Conservation (phyloP, 805 yeast species). For the Yamadazyma insecticola region DNA sequence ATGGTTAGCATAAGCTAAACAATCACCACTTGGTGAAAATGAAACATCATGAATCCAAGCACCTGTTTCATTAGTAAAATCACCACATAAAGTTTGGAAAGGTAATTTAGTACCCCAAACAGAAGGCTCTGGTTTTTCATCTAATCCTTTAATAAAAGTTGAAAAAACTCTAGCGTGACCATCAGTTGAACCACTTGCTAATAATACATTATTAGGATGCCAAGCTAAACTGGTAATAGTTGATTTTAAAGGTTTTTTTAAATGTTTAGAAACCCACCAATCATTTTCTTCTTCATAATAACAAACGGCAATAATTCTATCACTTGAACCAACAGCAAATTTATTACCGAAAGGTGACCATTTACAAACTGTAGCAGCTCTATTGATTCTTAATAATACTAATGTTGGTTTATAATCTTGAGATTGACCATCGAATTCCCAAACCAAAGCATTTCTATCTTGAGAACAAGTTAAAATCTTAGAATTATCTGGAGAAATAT, state of each 20-base stretch:
- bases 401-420: constrained; percentile 75
- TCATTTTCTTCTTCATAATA: constrained; percentile 94
- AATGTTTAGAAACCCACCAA: constrained; percentile 99
- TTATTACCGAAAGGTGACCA: constrained; percentile 97
- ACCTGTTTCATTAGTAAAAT: constrained; percentile 60
- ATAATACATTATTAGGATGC: constrained; percentile 89
- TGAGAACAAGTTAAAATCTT: constrained; percentile 95
- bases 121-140: constrained; percentile 71
- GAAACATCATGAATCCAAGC: constrained; percentile 92
- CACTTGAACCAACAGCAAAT: constrained; percentile 97
- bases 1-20: constrained; percentile 78
- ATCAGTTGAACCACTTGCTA: constrained; percentile 81
- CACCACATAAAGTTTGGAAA: constrained; percentile 87
- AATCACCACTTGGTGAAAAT: constrained; percentile 76
- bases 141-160: constrained; percentile 84
- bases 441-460: constrained; percentile 95
- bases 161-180: constrained; percentile 26
- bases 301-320: constrained; percentile 90
- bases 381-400: constrained; percentile 84
- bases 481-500: constrained; percentile 74
- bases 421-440: constrained; percentile 67
- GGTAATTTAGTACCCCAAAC: constrained; percentile 96
- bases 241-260: constrained; percentile 89
- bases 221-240: constrained; percentile 80
- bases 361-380: constrained; percentile 90